Evolutionary conservation across 805 yeast species (phyloP), one percentile per base, ranked within the genome.

Genomic region (Ogataea pini): DNA sequence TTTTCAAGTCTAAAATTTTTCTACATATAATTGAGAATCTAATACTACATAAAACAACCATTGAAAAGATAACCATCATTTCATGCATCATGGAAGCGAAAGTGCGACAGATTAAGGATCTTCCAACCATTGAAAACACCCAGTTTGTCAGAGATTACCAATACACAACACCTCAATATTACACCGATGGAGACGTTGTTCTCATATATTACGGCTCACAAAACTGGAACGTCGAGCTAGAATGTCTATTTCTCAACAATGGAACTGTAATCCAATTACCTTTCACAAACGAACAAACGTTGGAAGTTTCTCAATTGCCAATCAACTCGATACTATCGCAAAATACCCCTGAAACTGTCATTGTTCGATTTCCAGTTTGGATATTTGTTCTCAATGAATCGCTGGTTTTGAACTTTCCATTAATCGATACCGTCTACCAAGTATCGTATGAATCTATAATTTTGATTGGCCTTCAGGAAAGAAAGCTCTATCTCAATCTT

Each of bases 71-170:
- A 6, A 8, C 25, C 8, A 22, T 7, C 17, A n/a, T 8, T 14
- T 9, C 16, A 12, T 16, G 9, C 16, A 31, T 7, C 18, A n/a
- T 17, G 16, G 39, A 19, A 13, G 24, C 36, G 41, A 43, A 46
- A 40, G 19, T 53, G 18, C 45, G 65, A 38, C 44, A 46, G 33
- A 50, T 56, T 6, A 22, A 44, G n/a, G 56, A 57, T 40, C 50
- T 58, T 9, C 69, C 69, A 2, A 59, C 68, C 2, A 48, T 61
- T 13, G 69, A 65, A 38, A 65, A 63, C 48, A 58, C 68, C 13
- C 64, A 64, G 20, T 51, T 57, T 2, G 50, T 59, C 14, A 37
- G 60, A 1, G 48, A 51, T 2, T 63, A 55, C 44, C 55, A 55
- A 13, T 50, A 54, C 17, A 57, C 63, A 7, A 53, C 62, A 1